phyloP scores from a whole-genome alignment of 306 rosid species.

The Gynostemma pentaphyllum region DNA sequence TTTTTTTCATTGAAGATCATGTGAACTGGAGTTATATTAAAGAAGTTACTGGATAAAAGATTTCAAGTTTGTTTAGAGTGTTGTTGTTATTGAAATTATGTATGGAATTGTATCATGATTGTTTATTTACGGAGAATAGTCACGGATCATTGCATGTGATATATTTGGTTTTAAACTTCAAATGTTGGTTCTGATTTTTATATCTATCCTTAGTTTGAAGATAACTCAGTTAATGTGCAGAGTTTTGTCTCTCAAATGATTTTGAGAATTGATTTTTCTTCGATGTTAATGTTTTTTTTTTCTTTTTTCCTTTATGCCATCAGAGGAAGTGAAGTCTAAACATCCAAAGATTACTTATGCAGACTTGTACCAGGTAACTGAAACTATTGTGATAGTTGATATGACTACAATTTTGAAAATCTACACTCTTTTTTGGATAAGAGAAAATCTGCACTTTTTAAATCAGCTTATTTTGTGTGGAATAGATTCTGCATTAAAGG shows the following conservation, averaged over 20 bases:
- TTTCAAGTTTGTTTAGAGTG: neutral
- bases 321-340: constrained; percentile 78
- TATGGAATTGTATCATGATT: neutral
- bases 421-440: no score
- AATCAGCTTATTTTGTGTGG: neutral
- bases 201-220: neutral
- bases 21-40: neutral
- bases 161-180: neutral
- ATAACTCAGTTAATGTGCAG: neutral
- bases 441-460: no score
- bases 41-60: neutral
- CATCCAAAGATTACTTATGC: constrained; percentile 68
- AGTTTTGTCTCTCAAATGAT: neutral
- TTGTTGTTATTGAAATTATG: neutral
- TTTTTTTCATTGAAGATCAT: neutral
- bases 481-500: neutral
- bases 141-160: neutral
- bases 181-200: neutral
- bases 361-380: constrained; percentile 79
- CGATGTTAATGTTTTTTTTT: neutral
- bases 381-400: neutral
- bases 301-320: constrained; percentile 27
- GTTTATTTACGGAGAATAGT: neutral
- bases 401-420: neutral
- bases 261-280: neutral